phyloP scores from a whole-genome alignment of 140 eudicot genomes.

The Flaveria floridana region DNA sequence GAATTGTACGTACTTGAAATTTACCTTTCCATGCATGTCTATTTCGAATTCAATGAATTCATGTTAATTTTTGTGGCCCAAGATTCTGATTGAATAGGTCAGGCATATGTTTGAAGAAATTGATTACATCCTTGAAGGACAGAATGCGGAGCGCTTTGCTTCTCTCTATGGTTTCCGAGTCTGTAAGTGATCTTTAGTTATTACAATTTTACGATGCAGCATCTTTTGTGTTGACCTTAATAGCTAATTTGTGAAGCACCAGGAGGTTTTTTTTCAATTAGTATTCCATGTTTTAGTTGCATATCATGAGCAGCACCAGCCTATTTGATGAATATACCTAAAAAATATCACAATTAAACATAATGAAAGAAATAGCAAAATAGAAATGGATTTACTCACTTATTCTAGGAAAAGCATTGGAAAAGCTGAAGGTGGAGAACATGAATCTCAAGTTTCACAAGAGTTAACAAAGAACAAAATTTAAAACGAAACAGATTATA shows the following conservation, averaged over 20 bases:
- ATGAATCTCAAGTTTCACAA: not conserved
- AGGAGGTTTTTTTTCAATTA: not conserved
- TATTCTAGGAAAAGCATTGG: not conserved
- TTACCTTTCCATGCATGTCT: not conserved
- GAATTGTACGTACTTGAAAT: not conserved
- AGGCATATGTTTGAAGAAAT: constrained; percentile 99
- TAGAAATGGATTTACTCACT: not conserved
- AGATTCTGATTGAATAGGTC: constrained; percentile 58
- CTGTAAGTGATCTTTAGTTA: constrained; percentile 47
- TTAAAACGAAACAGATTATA: too few relatives aligned
- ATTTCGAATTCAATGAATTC: constrained; percentile 17
- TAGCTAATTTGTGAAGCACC: constrained; percentile 5
- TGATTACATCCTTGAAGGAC: constrained; percentile 92
- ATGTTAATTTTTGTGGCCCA: constrained; percentile 25
- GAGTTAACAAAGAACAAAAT: not conserved
- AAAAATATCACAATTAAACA: constrained; percentile 5
- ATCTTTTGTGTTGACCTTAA: constrained; percentile 17
- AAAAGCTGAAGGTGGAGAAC: not conserved
- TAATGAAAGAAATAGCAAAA: not conserved
- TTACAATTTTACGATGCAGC: constrained; percentile 5
- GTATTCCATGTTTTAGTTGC: not conserved
- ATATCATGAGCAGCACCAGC: not conserved
- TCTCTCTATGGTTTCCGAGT: constrained; percentile 57
- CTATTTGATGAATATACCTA: not conserved
- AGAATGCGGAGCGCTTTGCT: constrained; percentile 89